These are phyloP conservation scores for Brachypodium distachyon DNA, from an alignment of 202 grass and related monocot species.

Conservation along the genomic window DNA sequence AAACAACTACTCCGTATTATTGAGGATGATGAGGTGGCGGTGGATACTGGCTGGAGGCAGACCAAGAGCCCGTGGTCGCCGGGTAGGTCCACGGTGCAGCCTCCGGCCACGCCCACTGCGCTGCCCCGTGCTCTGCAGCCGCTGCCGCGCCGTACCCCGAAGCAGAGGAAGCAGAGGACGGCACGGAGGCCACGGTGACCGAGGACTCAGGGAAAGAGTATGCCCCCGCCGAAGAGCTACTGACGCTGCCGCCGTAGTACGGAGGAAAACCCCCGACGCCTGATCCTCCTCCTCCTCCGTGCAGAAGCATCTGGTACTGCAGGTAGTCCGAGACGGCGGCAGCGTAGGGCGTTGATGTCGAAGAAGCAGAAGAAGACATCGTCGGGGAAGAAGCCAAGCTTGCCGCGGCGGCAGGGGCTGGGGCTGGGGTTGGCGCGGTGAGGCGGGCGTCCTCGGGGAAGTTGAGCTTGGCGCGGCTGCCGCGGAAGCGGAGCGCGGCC, in stretches of 20 bases:
- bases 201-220: slow-evolving; percentile 28
- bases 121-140: not conserved
- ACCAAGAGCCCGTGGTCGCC: slow-evolving; percentile 21
- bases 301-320: slow-evolving; percentile 42
- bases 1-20: no score
- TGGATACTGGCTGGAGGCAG: slow-evolving; percentile 40
- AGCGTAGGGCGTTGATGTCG: not conserved
- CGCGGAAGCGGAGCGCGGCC: slow-evolving; percentile 87
- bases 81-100: slow-evolving; percentile 36
- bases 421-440: slow-evolving; percentile 27
- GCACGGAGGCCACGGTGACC: slow-evolving; percentile 27
- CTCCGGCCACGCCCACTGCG: slow-evolving; percentile 31
- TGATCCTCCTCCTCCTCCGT: not conserved
- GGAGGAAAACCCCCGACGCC: not conserved
- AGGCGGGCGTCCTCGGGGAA: slow-evolving; percentile 84
- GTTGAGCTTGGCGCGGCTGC: slow-evolving; percentile 98
- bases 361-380: not conserved
- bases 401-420: not conserved
- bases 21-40: slow-evolving; percentile 39
- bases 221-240: not conserved
- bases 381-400: not conserved
- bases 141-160: not conserved
- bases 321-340: slow-evolving; percentile 22
- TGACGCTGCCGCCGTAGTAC: not conserved
- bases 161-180: slow-evolving; percentile 15